Base-by-base conservation (phyloP, 805 yeast species). In the Ogataea angusta region DNA sequence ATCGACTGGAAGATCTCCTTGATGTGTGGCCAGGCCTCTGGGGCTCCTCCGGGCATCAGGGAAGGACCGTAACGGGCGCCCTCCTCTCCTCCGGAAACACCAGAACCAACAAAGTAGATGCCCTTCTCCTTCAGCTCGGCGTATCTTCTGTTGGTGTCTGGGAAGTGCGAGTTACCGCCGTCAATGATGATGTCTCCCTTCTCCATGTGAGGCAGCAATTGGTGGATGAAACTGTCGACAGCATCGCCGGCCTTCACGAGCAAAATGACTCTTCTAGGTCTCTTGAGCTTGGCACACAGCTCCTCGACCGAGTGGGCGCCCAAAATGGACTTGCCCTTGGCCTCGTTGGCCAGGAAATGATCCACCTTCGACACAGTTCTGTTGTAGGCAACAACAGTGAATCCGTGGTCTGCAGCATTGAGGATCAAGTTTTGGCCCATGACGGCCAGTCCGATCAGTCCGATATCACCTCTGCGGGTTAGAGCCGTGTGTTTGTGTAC, bases 41-140 rank as follows among this genome's bases (percentile, higher is more conserved):
- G 78, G 64, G 88, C 85, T 67, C 99, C 99, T 82, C 99, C 99
- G 59, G 99, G 99, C 99, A 91, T 91, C 69, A 91, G 78, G 49
- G 98, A 90, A 49, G 99, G 99, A 63, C 99, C 99, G 70, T 85
- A 79, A 73, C 99, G 87, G 60, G 99, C 99, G 78, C 99, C 99
- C 69, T 91, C 99, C 74, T 91, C 99, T 77, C 99, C 99, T 72
- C 99, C 99, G 57, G 98, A 91, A 52, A 93, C 98, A 85, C 99
- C 99, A 49, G 96, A 90, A 62, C 99, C 99, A 51, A 91, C 98
- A 57, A 88, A 93, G 53, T 79, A 72, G 63, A 90, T 82, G 31
- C 95, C 98, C 76, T 91, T 81, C 43, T 69, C 73, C 68, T 84
- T 80, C 67, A 91, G 79, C 66, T 89, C 95, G 45, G 77, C 91